Conservation (phyloP, 768 basidiomycete species). For the Russula ochroleuca region DNA sequence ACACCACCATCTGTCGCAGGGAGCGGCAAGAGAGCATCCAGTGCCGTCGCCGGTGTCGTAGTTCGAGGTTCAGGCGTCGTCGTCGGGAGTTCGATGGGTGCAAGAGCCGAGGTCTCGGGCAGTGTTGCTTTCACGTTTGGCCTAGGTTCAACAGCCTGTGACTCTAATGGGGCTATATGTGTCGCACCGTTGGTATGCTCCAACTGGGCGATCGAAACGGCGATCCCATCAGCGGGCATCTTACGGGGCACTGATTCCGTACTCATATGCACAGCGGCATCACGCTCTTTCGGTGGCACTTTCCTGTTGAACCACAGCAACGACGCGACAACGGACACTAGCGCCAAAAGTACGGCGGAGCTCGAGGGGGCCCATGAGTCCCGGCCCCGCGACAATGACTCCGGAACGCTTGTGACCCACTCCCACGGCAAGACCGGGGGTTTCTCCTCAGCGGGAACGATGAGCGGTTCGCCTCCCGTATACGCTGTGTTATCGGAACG, state of each 20-base stretch:
- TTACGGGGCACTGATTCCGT: not conserved
- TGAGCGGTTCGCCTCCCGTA: conserved; percentile 1
- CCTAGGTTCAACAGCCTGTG: not conserved
- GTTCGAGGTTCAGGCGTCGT: not conserved
- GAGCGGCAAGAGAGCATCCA: not conserved
- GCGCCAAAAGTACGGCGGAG: conserved; percentile 12
- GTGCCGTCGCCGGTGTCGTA: not conserved
- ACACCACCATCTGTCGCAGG: not conserved
- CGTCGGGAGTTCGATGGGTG: not conserved
- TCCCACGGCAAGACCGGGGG: not conserved
- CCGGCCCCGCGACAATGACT: not conserved
- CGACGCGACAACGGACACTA: conserved; percentile 10
- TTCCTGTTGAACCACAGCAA: conserved; percentile 14
- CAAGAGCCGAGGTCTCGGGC: not conserved
- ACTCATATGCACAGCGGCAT: not conserved
- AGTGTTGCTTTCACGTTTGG: not conserved
- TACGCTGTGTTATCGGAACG: conserved; percentile 30
- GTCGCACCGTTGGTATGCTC: not conserved
- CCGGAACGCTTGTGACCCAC: conserved; percentile 10
- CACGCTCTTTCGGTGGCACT: not conserved
- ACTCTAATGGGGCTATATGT: not conserved
- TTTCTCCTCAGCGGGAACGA: not conserved
- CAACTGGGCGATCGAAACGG: not conserved
- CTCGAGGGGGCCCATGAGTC: conserved; percentile 10
- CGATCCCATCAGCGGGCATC: not conserved